Evolutionary conservation across 768 basidiomycete species (phyloP).

Genomic region (Termitomyces sp.): DNA sequence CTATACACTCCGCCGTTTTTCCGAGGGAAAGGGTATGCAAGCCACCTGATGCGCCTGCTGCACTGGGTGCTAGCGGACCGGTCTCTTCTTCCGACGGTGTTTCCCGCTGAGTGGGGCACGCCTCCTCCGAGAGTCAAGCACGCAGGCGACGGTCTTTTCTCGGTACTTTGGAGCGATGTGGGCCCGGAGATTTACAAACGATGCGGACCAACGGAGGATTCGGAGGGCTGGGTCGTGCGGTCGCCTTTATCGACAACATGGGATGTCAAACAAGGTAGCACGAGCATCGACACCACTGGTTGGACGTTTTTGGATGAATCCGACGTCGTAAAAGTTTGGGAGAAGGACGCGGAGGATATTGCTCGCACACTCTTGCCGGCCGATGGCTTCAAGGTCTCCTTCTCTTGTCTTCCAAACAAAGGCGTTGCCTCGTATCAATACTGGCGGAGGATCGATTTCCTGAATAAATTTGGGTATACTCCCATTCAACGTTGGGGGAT

Average conservation of each 20-base stretch:
- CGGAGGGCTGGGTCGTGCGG: conserved; percentile 41
- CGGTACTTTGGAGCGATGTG: conserved; percentile 49
- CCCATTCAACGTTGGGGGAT: conserved; percentile 27
- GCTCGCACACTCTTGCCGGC: conserved; percentile 3
- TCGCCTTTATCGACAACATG: conserved; percentile 34
- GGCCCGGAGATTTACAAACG: conserved; percentile 38
- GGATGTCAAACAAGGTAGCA: conserved; percentile 18
- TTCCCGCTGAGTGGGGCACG: conserved; percentile 37
- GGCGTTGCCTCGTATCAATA: conserved; percentile 43
- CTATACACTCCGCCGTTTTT: conserved; percentile 49
- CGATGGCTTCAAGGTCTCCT: conserved; percentile 11
- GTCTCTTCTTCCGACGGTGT: conserved; percentile 14
- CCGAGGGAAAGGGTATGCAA: conserved; percentile 51
- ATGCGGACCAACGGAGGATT: conserved; percentile 28
- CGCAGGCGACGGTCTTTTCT: conserved; percentile 38
- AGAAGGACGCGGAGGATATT: conserved; percentile 32
- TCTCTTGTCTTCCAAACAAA: conserved; percentile 36
- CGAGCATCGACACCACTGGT: not conserved
- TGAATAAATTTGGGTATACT: conserved; percentile 9
- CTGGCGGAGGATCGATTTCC: conserved; percentile 22
- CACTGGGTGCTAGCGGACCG: conserved; percentile 47
- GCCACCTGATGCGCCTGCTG: conserved; percentile 59
- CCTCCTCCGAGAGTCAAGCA: conserved; percentile 31
- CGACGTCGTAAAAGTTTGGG: conserved; percentile 32
- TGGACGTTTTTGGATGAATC: conserved; percentile 33